Percentiles rank a stretch among this genome's conserved stretches.
Evolutionary conservation across 2,329 filamentous ascomycete species (phyloP).

Genomic region (Trichoderma polysporum): DNA sequence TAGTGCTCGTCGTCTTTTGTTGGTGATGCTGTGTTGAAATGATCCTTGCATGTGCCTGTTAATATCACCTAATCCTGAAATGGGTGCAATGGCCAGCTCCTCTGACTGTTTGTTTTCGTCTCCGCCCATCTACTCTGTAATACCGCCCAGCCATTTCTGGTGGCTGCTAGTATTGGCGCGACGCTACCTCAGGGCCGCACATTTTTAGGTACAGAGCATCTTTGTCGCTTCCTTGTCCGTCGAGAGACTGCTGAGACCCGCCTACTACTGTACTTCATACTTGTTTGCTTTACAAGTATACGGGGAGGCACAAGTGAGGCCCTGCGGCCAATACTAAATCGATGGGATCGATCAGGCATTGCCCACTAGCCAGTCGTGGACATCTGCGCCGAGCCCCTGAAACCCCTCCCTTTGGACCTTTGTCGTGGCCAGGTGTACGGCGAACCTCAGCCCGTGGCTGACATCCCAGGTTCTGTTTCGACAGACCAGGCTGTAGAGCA

Average conservation of each 20-base stretch:
- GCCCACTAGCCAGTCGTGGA: slow-evolving; percentile 18
- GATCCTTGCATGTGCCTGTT: neutral
- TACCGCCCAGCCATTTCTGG: neutral
- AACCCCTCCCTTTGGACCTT: slow-evolving; percentile 71
- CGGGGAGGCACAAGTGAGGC: neutral
- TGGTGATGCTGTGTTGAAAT: neutral
- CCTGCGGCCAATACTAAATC: neutral
- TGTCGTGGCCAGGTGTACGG: slow-evolving; percentile 63
- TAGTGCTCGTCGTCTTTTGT: neutral
- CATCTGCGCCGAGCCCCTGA: slow-evolving; percentile 43
- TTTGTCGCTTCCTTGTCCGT: neutral
- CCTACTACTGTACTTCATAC: neutral
- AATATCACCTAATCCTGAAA: slow-evolving; percentile 1
- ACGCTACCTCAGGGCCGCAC: slow-evolving; percentile 16
- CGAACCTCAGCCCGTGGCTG: slow-evolving; percentile 54
- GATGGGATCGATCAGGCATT: slow-evolving; percentile 12
- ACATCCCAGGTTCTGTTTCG: slow-evolving; percentile 50
- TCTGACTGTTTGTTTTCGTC: neutral
- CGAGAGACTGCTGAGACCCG: slow-evolving; percentile 3
- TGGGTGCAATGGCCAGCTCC: neutral
- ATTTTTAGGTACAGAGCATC: neutral
- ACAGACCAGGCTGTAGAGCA: slow-evolving; percentile 61
- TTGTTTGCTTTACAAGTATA: neutral
- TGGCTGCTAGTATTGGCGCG: slow-evolving; percentile 11
- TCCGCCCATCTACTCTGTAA: too few relatives aligned